Conservation (phyloP, 2,329 filamentous ascomycete genomes). For the Daldinia eschscholtzii region DNA sequence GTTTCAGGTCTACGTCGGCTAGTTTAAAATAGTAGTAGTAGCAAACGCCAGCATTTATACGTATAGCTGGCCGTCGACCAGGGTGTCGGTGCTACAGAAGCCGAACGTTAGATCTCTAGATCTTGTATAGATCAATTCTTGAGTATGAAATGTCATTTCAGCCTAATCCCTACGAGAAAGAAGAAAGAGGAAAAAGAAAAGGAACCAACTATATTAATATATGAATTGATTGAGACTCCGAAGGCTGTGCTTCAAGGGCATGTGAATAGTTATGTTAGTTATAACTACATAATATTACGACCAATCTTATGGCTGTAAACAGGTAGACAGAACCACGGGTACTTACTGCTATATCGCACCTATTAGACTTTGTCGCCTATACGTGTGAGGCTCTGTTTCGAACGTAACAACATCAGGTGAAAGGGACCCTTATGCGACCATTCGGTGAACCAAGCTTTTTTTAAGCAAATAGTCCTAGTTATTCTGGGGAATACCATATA, state of each 20-base stretch:
- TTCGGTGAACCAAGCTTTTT: neutral
- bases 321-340: neutral
- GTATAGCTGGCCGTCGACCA: conserved; percentile 10
- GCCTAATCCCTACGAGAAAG: neutral
- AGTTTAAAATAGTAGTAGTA: conserved; percentile 35
- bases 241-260: neutral
- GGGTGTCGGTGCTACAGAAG: neutral
- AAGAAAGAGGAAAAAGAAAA: neutral
- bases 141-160: neutral
- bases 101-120: conserved; percentile 1
- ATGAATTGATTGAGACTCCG: neutral
- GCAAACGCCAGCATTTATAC: conserved; percentile 21
- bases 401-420: neutral
- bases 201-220: neutral
- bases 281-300: neutral
- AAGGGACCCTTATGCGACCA: conserved; percentile 1
- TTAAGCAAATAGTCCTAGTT: neutral
- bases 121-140: conserved; percentile 1
- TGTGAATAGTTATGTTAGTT: neutral
- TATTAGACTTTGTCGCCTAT: neutral
- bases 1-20: conserved; percentile 36
- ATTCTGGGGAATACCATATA: neutral
- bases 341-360: neutral
- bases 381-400: conserved; percentile 10
- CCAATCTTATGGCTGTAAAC: neutral